Evolutionary conservation across 108 stramenopile genomes (phyloP).

Genomic region (Bacterosira constricta): DNA sequence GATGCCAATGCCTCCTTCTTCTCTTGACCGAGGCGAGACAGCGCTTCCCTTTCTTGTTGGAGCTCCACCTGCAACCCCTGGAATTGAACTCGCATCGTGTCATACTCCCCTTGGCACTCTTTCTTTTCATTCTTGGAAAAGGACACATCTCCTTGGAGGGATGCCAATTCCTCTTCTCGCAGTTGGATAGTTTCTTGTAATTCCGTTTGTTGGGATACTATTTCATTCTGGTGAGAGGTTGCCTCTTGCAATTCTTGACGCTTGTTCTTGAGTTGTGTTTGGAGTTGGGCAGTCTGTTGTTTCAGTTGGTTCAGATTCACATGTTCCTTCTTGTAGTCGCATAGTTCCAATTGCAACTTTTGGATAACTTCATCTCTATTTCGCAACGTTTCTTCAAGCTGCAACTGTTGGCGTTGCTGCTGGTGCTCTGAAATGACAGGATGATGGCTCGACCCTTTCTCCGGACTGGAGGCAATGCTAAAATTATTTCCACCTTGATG

Average conservation of each 20-base stretch:
- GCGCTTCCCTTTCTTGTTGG: conserved; percentile 11
- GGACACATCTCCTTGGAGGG: conserved; percentile 24
- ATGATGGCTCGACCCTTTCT: neutral
- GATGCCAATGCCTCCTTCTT: conserved; percentile 8
- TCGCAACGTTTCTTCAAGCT: neutral
- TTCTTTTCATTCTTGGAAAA: conserved; percentile 28
- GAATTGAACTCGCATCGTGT: conserved; percentile 5
- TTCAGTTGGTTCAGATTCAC: conserved; percentile 6
- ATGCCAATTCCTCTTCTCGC: conserved; percentile 26
- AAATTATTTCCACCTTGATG: neutral
- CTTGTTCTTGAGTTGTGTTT: neutral
- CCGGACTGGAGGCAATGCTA: neutral
- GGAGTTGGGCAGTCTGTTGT: conserved; percentile 4
- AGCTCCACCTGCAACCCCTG: conserved; percentile 4
- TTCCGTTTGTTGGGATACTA: conserved; percentile 3
- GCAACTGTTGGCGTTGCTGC: neutral
- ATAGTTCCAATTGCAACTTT: conserved; percentile 10
- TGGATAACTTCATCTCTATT: conserved; percentile 12
- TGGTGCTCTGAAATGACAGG: neutral
- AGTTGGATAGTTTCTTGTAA: conserved; percentile 18
- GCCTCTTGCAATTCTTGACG: conserved; percentile 9
- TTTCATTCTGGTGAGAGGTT: neutral
- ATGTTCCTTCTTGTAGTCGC: conserved; percentile 2
- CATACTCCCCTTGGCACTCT: conserved; percentile 13
- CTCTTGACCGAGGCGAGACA: conserved; percentile 4